These are phyloP conservation scores for Abortiporus biennis DNA, from an alignment of 1,284 basidiomycete species.

Conservation along the genomic window DNA sequence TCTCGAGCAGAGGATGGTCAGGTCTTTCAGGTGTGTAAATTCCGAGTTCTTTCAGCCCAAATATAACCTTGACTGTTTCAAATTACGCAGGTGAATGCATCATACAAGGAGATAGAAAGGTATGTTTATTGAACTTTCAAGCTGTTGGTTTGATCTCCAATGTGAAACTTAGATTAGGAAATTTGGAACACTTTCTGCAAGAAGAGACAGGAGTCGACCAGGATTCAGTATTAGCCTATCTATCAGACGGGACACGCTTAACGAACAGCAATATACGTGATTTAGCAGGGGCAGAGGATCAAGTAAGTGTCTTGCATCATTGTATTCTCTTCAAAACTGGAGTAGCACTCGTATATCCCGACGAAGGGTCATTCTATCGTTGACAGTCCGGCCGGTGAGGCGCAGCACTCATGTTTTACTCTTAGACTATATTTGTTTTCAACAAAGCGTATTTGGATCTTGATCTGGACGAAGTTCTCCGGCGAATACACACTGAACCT, in stretches of 20 bases:
- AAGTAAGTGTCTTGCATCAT: slow-evolving; percentile 44
- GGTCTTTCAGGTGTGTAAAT: slow-evolving; percentile 34
- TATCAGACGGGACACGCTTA: slow-evolving; percentile 68
- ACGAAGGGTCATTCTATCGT: too few relatives aligned
- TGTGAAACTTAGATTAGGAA: slow-evolving; percentile 57
- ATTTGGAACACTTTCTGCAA: slow-evolving; percentile 58
- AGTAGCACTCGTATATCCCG: too few relatives aligned
- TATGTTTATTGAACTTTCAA: too few relatives aligned
- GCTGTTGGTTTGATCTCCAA: too few relatives aligned
- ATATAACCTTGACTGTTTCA: not conserved
- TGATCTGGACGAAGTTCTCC: slow-evolving; percentile 56
- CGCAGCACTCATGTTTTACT: too few relatives aligned
- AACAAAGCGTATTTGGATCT: slow-evolving; percentile 72
- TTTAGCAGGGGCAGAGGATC: slow-evolving; percentile 63
- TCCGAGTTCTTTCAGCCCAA: not conserved
- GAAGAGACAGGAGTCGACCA: slow-evolving; percentile 62
- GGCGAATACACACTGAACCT: slow-evolving; percentile 50
- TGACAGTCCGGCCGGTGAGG: too few relatives aligned
- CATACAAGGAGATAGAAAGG: slow-evolving; percentile 71
- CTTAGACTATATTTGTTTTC: slow-evolving; percentile 70
- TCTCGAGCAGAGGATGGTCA: slow-evolving; percentile 73
- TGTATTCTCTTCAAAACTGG: too few relatives aligned
- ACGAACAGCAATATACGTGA: slow-evolving; percentile 66
- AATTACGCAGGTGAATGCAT: slow-evolving; percentile 50
- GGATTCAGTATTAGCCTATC: slow-evolving; percentile 65